Base-by-base conservation (phyloP, 352 stramenopile species). In the Phytophthora constricta region DNA sequence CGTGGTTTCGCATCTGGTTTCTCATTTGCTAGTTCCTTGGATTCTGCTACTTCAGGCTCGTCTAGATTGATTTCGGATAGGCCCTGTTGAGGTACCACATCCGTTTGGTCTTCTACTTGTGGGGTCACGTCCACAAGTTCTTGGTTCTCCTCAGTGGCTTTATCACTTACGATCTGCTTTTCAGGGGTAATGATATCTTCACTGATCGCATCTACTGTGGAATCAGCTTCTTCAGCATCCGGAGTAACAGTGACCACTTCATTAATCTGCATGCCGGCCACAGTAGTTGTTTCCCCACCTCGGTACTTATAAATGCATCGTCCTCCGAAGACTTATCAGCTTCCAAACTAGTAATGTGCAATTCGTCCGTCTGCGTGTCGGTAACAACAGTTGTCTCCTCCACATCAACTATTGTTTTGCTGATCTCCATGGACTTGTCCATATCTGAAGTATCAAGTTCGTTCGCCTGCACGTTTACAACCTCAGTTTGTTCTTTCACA, bases 1-100 rank as follows among this genome's bases (percentile, higher is more conserved):
- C 74, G 77, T 14, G 73, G 72, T 9, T 55, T 69, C 5, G 42
- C 31, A 11, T 72, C 50, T 3, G 23, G 11, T 51, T 53, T 33
- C 23, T 57, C 17, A 1, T 47, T 67, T 0, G 28, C 27, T 60
- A 74, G 41, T 16, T 64, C 48, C 46, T 61, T 59, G 54, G 51
- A 20, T 55, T 45, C 9, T 39, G 47, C 47, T 25, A 16, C 55
- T 4, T 37, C 10, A 56, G 46, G 2, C 10, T 59, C 49, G 33
- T 42, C 51, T 9, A 66, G 53, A 39, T 66, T 54, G 11, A 67
- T 11, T 10, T 69, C 53, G 19, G 45, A 22, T 5, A 67, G 27
- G 48, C 28, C 55, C 17, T 57, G 52, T 34, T 67, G 48, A 37
- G 19, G 53, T 33, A 58, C 23, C 14, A 42, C 31, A 20, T 26